These are phyloP conservation scores for Aristolochia fimbriata DNA, from an alignment of 164 flowering plant genomes.

Conservation along the genomic window DNA sequence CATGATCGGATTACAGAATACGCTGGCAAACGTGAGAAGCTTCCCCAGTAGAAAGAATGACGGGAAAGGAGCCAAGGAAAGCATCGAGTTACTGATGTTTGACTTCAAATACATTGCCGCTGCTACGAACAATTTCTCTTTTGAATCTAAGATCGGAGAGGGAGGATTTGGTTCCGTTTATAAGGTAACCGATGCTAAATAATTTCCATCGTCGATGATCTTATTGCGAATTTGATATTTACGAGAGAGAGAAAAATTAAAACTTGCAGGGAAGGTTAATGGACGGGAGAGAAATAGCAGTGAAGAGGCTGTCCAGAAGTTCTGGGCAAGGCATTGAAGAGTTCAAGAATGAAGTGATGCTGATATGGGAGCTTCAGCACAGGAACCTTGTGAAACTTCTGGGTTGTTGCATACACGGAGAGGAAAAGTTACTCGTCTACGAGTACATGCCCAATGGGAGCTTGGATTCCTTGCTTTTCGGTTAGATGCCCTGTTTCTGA, in stretches of 20 bases:
- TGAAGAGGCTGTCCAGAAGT: constrained; percentile 30
- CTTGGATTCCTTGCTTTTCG: constrained; percentile 20
- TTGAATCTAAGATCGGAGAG: constrained; percentile 9
- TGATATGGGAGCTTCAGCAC: constrained; percentile 36
- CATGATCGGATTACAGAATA: neutral
- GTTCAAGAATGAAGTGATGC: constrained; percentile 24
- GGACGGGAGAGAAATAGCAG: constrained; percentile 28
- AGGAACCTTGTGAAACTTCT: constrained; percentile 31
- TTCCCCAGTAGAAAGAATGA: neutral
- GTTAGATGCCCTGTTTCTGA: constrained; percentile 2
- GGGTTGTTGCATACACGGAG: constrained; percentile 25
- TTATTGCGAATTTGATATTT: neutral
- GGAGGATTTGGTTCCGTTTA: constrained; percentile 19
- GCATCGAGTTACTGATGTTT: constrained; percentile 1
- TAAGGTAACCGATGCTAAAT: constrained; percentile 1
- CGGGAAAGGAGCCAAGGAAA: neutral
- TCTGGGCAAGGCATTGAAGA: constrained; percentile 30
- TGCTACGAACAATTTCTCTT: constrained; percentile 10
- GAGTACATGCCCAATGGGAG: constrained; percentile 28
- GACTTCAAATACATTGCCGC: neutral
- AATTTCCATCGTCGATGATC: neutral
- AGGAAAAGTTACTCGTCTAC: constrained; percentile 30
- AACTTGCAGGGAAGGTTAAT: constrained; percentile 21
- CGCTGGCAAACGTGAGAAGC: neutral
- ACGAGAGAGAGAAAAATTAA: neutral